Base-by-base conservation (phyloP, 1,139 yeast species). In the Citeromyces siamensis region DNA sequence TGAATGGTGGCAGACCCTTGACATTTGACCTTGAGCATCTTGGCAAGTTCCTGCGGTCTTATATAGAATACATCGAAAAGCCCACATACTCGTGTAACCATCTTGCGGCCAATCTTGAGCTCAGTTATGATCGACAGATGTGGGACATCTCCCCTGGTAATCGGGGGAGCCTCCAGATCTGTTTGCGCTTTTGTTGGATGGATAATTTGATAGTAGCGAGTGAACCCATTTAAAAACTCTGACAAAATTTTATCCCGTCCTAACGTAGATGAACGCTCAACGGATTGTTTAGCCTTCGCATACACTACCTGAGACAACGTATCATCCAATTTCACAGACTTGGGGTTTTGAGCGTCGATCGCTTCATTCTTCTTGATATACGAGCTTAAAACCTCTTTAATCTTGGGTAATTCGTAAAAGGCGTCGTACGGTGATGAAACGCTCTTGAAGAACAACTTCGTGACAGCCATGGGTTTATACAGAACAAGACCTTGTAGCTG, bases 1-100 rank as follows among this genome's bases (percentile, higher is more conserved):
- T 73, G 74, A 12, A 84, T 70, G 0, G 95, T 77, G 0, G 94
- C 70, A 0, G 96, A 82, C 0, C 95, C 95, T 14, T 95, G 90
- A 55, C 97, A 90, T 43, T 76, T 75, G 21, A 75, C 74, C 43
- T 82, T 72, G 42, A 90, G 57, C 37, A 76, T 82, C 33, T 73
- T 75, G 2, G 94, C 77, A 17, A 90, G 58, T 6, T 65, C 62
- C 28, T 71, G 75, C 0, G 86, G 71, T 41, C 75, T 78, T 22
- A 88, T 68, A 39, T 68, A 66, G 55, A 75, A 90, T 4, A 63
- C 61, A 45, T 84, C 95, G 44, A 82, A 66, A 14, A 23, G n/a
- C 42, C 83, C 79, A 19, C 70, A 62, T 1, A 88, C 71, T 35
- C 76, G 66, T 0, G 97, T 88, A 14, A 85, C 71, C 5, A 79